Conservation (phyloP, 148 eudicot genomes). For the Arbutus unedo region DNA sequence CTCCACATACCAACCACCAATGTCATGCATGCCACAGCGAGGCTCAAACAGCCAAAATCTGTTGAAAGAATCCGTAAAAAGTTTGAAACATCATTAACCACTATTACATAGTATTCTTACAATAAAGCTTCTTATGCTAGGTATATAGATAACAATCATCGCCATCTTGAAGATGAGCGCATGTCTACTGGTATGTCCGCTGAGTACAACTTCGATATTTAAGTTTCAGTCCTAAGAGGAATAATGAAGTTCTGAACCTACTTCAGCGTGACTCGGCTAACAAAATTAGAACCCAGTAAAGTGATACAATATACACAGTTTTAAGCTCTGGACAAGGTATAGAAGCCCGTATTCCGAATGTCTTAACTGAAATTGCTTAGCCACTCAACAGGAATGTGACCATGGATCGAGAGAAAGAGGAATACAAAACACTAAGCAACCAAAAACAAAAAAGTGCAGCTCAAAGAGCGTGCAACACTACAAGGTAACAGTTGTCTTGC, state of each 20-base stretch:
- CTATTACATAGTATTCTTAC: not conserved
- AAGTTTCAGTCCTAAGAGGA: not conserved
- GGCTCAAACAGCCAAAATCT: slow-evolving; percentile 98
- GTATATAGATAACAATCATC: not conserved
- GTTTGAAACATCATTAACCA: not conserved
- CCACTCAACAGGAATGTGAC: not conserved
- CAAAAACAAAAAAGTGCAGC: not conserved
- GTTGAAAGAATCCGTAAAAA: slow-evolving; percentile 13
- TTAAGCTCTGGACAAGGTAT: not conserved
- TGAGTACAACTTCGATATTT: not conserved
- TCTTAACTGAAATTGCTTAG: not conserved
- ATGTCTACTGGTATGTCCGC: not conserved
- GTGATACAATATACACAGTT: not conserved
- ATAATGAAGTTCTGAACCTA: not conserved
- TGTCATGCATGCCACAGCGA: slow-evolving; percentile 91
- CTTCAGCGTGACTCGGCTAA: not conserved
- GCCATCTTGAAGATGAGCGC: not conserved
- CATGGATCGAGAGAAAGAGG: not conserved
- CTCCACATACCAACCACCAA: slow-evolving; percentile 98
- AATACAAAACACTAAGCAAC: not conserved
- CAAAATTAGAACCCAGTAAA: not conserved
- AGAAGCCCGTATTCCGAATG: not conserved
- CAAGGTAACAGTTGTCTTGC: not conserved
- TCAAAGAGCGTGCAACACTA: not conserved
- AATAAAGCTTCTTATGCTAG: not conserved